Evolutionary conservation across 345 rosid genomes (phyloP).

Genomic region (Rhodamnia argentea): DNA sequence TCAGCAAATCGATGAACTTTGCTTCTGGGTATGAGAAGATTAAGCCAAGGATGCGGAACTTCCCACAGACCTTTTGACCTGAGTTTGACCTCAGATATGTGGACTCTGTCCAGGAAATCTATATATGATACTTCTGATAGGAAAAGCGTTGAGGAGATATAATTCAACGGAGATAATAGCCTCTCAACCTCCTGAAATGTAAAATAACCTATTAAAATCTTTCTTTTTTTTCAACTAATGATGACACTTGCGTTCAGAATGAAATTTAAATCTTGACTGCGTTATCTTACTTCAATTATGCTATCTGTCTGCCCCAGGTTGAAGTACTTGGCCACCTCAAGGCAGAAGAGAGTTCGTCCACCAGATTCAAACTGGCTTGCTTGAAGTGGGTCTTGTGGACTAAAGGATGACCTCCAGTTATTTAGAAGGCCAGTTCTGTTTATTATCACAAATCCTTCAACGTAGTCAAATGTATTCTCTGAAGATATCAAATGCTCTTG

Average conservation of each 20-base stretch:
- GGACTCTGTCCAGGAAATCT: slow-evolving; percentile 89
- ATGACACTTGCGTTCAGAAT: background rate
- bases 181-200: slow-evolving; percentile 52
- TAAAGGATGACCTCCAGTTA: slow-evolving; percentile 81
- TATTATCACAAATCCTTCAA: slow-evolving; percentile 88
- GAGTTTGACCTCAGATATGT: slow-evolving; percentile 70
- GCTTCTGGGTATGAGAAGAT: slow-evolving; percentile 84
- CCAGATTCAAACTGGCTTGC: slow-evolving; percentile 74
- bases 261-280: background rate
- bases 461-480: slow-evolving; percentile 51
- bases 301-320: slow-evolving; percentile 21
- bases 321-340: slow-evolving; percentile 83
- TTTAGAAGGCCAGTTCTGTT: slow-evolving; percentile 77
- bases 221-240: background rate
- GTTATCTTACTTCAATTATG: slow-evolving; percentile 41
- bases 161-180: slow-evolving; percentile 47
- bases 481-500: slow-evolving; percentile 66
- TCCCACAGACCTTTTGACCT: slow-evolving; percentile 90
- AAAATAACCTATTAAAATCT: background rate
- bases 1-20: slow-evolving; percentile 51
- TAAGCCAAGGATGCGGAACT: slow-evolving; percentile 98
- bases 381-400: slow-evolving; percentile 64
- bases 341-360: slow-evolving; percentile 70
- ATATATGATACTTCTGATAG: slow-evolving; percentile 62
- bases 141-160: slow-evolving; percentile 65